Percentiles rank a stretch among this genome's conserved stretches.
phyloP scores from a whole-genome alignment of 306 rosid species.

The Mimosa bimucronata region DNA sequence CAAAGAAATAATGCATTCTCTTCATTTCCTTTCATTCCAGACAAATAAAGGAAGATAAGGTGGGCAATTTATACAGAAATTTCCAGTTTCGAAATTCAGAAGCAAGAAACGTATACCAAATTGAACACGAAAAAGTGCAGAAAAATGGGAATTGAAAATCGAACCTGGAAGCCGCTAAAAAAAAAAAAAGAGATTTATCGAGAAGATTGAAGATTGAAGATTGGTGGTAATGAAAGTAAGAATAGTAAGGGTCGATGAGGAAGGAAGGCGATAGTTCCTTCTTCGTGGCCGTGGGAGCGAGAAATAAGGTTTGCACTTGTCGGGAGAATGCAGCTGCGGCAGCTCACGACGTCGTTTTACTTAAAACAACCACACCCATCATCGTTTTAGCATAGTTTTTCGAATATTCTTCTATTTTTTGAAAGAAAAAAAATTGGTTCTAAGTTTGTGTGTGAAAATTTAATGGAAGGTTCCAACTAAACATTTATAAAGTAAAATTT shows the following conservation, averaged over 20 bases:
- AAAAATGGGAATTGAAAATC: background rate
- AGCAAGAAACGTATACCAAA: slow-evolving; percentile 4
- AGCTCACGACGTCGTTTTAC: slow-evolving; percentile 36
- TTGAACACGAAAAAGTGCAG: background rate
- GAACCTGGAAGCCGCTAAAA: slow-evolving; percentile 48
- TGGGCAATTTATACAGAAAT: background rate
- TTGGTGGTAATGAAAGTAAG: background rate
- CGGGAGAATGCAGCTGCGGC: background rate
- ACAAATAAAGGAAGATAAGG: slow-evolving; percentile 8
- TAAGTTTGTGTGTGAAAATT: too few species aligned
- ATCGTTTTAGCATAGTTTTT: too few species aligned
- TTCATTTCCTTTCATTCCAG: background rate
- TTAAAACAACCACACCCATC: too few species aligned
- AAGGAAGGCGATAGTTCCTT: slow-evolving; percentile 20
- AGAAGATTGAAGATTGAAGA: slow-evolving; percentile 29
- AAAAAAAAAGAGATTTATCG: slow-evolving; percentile 19
- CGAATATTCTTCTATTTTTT: too few species aligned
- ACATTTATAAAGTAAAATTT: too few species aligned
- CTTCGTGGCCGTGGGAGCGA: slow-evolving; percentile 38
- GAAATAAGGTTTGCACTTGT: slow-evolving; percentile 28
- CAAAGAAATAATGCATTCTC: background rate
- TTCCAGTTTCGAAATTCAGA: slow-evolving; percentile 22
- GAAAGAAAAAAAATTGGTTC: too few species aligned
- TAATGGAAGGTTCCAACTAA: too few species aligned
- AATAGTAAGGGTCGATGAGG: slow-evolving; percentile 4